Evolutionary conservation across 2,329 filamentous ascomycete genomes (phyloP).

Genomic region (Tolypocladium tundrense): DNA sequence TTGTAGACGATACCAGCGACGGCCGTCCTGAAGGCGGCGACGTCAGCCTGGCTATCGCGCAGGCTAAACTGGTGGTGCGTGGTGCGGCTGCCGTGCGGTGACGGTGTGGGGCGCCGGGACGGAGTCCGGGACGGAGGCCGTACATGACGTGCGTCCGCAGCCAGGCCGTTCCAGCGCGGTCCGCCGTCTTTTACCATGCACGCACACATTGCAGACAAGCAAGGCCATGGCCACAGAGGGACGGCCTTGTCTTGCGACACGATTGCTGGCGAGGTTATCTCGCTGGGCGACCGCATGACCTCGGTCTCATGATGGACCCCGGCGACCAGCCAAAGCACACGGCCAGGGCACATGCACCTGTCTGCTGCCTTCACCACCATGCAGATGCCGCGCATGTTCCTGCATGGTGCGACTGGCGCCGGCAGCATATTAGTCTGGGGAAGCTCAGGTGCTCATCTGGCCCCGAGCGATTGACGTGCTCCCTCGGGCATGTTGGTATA

Average conservation of each 20-base stretch:
- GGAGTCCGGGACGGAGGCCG: conserved; percentile 22
- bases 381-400: background rate
- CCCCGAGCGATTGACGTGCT: background rate
- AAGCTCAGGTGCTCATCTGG: background rate
- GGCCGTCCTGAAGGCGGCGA: conserved; percentile 10
- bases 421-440: background rate
- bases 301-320: background rate
- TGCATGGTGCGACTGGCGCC: background rate
- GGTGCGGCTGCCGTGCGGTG: conserved; percentile 18
- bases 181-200: background rate
- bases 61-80: conserved; percentile 17
- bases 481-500: background rate
- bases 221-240: background rate
- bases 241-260: too few species aligned
- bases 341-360: background rate
- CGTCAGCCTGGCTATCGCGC: conserved; percentile 29
- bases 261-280: background rate
- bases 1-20: too few species aligned
- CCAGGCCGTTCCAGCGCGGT: conserved; percentile 9
- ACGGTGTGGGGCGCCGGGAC: conserved; percentile 28
- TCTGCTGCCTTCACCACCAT: background rate
- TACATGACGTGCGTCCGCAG: conserved; percentile 30
- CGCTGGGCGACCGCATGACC: background rate
- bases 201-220: background rate
- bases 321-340: background rate